Percentiles rank a stretch among this genome's conserved stretches.
phyloP scores from a whole-genome alignment of 345 rosid species.

The Rhodomyrtus tomentosa region DNA sequence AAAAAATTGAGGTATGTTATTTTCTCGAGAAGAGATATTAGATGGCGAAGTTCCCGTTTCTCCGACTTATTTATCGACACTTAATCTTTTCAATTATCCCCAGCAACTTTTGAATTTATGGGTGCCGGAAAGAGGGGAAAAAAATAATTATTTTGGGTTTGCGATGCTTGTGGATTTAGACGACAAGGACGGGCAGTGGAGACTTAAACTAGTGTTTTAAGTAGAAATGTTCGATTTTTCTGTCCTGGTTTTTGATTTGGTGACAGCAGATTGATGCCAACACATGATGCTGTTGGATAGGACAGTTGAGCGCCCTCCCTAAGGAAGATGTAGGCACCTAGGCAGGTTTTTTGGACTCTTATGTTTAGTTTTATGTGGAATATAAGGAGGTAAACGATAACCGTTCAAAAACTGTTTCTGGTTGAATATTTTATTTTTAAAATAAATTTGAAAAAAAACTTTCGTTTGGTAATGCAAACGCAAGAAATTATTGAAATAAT shows the following conservation, averaged over 20 bases:
- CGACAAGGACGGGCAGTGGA: not conserved
- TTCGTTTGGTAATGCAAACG: too few relatives aligned
- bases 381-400: too few relatives aligned
- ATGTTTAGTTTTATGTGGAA: not conserved
- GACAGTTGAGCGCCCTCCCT: not conserved
- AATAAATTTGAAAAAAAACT: too few relatives aligned
- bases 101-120: not conserved
- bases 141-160: not conserved
- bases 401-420: too few relatives aligned
- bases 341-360: not conserved
- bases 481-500: too few relatives aligned
- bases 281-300: not conserved
- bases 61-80: not conserved
- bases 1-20: not conserved
- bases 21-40: not conserved
- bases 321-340: not conserved
- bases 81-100: not conserved
- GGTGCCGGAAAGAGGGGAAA: not conserved
- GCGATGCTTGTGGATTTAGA: not conserved
- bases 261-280: not conserved
- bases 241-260: too few relatives aligned
- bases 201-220: not conserved
- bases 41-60: fast-evolving
- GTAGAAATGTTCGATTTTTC: not conserved
- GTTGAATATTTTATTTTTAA: too few relatives aligned